Evolutionary conservation across 202 grass and related monocot genomes (phyloP).

Genomic region (Setaria viridis): DNA sequence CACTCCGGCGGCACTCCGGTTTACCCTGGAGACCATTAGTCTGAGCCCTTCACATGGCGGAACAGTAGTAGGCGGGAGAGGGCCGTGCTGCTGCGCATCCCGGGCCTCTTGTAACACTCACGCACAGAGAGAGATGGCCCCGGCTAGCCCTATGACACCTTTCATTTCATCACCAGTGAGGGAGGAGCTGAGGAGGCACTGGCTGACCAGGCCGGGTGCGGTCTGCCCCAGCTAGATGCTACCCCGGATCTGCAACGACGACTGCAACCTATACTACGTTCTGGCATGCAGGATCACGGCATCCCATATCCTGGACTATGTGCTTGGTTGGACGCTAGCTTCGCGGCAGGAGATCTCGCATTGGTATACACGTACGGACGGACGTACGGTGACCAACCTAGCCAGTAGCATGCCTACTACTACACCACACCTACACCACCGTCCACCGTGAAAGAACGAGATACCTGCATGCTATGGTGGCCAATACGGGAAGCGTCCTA

Average conservation of each 20-base stretch:
- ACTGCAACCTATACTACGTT: not conserved
- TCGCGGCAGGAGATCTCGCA: not conserved
- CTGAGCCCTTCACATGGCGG: slow-evolving; percentile 62
- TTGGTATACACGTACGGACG: not conserved
- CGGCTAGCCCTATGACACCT: slow-evolving; percentile 3
- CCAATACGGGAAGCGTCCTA: slow-evolving; percentile 20
- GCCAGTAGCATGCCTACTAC: not conserved
- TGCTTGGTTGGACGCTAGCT: not conserved
- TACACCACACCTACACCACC: not conserved
- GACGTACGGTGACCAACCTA: not conserved
- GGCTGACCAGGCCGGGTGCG: not conserved
- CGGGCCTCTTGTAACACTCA: slow-evolving; percentile 11
- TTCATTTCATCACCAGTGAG: slow-evolving; percentile 1
- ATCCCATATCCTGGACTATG: not conserved
- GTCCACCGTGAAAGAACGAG: not conserved
- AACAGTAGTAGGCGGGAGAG: slow-evolving; percentile 38
- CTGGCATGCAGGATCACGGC: not conserved
- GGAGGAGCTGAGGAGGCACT: not conserved
- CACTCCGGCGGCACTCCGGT: not conserved
- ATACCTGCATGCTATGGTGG: not conserved
- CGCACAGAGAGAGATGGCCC: not conserved
- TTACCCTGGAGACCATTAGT: slow-evolving; percentile 51
- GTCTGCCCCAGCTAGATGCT: slow-evolving; percentile 41
- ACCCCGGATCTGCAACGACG: slow-evolving; percentile 4
- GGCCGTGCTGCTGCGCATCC: not conserved